Percentiles rank a stretch among this genome's conserved stretches.
Conservation (phyloP, 257 asterid species). For the Lavandula angustifolia region DNA sequence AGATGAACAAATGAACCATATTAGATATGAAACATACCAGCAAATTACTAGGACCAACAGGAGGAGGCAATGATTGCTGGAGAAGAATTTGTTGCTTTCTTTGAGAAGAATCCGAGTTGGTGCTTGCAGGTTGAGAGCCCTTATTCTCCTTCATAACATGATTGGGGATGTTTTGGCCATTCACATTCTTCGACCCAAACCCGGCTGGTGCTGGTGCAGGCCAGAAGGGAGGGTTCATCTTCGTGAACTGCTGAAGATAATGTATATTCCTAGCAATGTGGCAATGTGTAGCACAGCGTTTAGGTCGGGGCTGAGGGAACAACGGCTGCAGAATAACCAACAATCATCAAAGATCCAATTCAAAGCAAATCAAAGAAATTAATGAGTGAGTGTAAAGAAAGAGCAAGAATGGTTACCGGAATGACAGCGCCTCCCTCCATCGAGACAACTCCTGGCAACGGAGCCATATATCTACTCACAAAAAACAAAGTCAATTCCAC, state of each 20-base stretch:
- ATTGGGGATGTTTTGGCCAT: constrained; percentile 41
- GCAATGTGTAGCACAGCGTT: constrained; percentile 86
- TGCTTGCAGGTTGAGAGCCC: constrained; percentile 46
- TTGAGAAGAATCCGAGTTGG: constrained; percentile 53
- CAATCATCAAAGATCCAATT: neutral
- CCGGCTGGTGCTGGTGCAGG: constrained; percentile 61
- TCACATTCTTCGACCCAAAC: constrained; percentile 64
- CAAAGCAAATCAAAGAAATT: neutral
- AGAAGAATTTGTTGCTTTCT: constrained; percentile 77
- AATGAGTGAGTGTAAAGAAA: neutral
- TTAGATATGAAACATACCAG: constrained; percentile 45
- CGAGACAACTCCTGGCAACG: constrained; percentile 80
- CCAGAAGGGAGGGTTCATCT: constrained; percentile 74
- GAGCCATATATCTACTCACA: constrained; percentile 77
- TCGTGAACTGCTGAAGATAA: constrained; percentile 69
- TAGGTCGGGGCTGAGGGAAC: constrained; percentile 80
- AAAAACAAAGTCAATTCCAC: constrained; percentile 32
- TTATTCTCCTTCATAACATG: constrained; percentile 63
- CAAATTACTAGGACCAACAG: constrained; percentile 66
- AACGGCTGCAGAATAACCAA: constrained; percentile 48
- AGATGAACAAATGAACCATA: neutral
- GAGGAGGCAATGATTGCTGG: constrained; percentile 89
- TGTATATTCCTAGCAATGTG: constrained; percentile 84
- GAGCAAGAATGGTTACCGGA: constrained; percentile 47
- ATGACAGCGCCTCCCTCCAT: constrained; percentile 66